Base-by-base conservation (phyloP, 176 grass and related monocot genomes). In the Rhynchospora breviuscula region DNA sequence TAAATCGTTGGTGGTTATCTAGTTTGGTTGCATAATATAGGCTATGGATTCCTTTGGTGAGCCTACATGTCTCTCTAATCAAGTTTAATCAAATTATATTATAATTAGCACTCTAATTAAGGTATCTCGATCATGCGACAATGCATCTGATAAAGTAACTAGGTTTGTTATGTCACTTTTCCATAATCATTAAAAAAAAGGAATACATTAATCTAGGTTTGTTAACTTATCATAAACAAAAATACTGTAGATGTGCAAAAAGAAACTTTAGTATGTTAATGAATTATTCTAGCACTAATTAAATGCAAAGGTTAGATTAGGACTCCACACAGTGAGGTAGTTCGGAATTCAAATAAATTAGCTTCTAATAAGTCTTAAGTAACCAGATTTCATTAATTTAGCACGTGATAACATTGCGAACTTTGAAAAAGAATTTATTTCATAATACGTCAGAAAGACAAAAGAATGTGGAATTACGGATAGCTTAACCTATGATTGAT, bases 41-140 rank as follows among this genome's bases (percentile, higher is more conserved):
- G 44, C 45, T 54, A 81, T 47, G 79, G 62, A 82, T 82, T 82
- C 80, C 21, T 82, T 82, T 66, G 79, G 61, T 82, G 67, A 67
- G 80, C 45, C 61, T 82, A 82, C 25, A 7, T 82, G 45, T 53
- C 10, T 67, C 43, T 48, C 80, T 82, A 82, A 29, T 77, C 12
- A 56, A 9, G 12, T 29, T 45, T 77, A 56, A 77, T 56, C 13
- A 77, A 31, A 77, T n/a, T 44, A 44, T 17, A 44, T 68, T 44
- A 8, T 43, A 43, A 67, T 68, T 63, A 43, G 6, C 66, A 68
- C 18, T 68, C 7, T 44, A 40, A 40, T 40, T 40, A 44, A 6
- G 66, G 43, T 68, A 68, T 68, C 14, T 68, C 40, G 66, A 68
- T 68, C 31, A 67, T 62, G 65, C 29, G 40, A 40, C 65, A 69